These are phyloP conservation scores for Asterochloris sp. DNA, from an alignment of 139 green algal species.

Conservation along the genomic window DNA sequence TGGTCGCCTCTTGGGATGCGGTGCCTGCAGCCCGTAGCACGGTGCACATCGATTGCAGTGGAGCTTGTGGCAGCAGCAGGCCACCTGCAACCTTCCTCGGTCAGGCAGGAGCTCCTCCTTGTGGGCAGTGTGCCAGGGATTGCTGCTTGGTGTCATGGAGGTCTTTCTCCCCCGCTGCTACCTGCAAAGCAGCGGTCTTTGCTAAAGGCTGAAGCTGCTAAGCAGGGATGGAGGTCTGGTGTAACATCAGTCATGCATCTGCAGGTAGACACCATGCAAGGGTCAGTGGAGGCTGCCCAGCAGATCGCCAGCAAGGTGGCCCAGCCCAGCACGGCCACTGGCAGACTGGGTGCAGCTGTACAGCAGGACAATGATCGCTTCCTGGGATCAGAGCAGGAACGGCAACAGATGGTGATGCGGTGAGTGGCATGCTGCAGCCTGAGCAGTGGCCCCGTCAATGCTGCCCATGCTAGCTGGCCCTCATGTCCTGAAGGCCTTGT, in stretches of 20 bases:
- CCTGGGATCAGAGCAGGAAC: conserved; percentile 48
- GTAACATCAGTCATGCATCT: neutral
- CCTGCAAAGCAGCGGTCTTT: neutral
- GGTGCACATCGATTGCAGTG: too few species aligned
- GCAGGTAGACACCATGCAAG: conserved; percentile 43
- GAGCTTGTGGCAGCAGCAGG: too few species aligned
- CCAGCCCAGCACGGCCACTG: conserved; percentile 2
- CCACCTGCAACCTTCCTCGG: too few species aligned
- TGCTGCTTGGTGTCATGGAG: too few species aligned
- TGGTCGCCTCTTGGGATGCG: neutral
- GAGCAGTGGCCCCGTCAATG: neutral
- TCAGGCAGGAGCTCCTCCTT: too few species aligned
- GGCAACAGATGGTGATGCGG: conserved; percentile 69
- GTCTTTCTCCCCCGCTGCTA: too few species aligned
- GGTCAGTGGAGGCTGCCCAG: conserved; percentile 43
- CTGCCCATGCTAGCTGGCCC: too few species aligned
- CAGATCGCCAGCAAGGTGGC: conserved; percentile 2
- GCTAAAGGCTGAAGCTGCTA: neutral
- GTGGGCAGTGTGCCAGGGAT: too few species aligned
- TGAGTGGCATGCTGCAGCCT: conserved; percentile 22
- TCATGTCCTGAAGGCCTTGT: too few species aligned
- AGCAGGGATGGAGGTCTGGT: neutral
- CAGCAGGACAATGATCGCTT: conserved; percentile 64
- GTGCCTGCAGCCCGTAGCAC: too few species aligned
- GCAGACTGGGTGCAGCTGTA: conserved; percentile 32